Base-by-base conservation (phyloP, 306 rosid species). In the Inga laurina region DNA sequence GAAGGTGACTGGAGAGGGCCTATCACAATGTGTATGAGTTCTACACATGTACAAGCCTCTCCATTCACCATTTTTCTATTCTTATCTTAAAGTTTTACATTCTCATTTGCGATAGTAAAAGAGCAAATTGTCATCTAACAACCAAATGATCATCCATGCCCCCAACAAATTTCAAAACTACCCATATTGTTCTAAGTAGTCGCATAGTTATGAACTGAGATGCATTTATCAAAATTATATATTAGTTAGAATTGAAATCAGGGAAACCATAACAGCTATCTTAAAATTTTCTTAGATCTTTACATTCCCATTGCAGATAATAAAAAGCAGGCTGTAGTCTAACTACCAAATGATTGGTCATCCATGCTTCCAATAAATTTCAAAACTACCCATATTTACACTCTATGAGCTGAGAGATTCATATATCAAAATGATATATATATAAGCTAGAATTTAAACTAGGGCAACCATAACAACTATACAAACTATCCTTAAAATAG, bases 131-230 rank as follows among this genome's bases (percentile, higher is more conserved):
- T 37, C 73, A 21, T 37, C 77, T 16, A 52, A 43, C 44, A 0
- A 34, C 66, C 41, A 82, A 68, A 82, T 44, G 16, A 49, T 35
- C 68, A 54, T 44, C 65, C 24, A 71, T 41, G 32, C 15, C 19
- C 39, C n/a, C 46, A 48, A 35, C 8, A 41, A 82, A 83, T 77
- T 75, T 71, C 30, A 71, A 82, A 76, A 59, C 48, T 59, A 57
- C 56, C 78, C 27, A 61, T 35, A 48, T 62, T 43, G 64, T 34
- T 32, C n/a, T 51, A 64, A 24, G 62, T 64, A 72, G 75, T 39
- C 52, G 12, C 59, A 78, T 24, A 78, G 49, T 78, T 49, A 34
- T 35, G 37, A 82, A 56, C 66, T 27, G 30, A 27, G 30, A 27
- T 27, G 30, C 30, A 27, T 27, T 27, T 27, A 27, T 27, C 30